Conservation (phyloP, 495 filamentous ascomycete genomes). For the Talaromyces stipitatus region DNA sequence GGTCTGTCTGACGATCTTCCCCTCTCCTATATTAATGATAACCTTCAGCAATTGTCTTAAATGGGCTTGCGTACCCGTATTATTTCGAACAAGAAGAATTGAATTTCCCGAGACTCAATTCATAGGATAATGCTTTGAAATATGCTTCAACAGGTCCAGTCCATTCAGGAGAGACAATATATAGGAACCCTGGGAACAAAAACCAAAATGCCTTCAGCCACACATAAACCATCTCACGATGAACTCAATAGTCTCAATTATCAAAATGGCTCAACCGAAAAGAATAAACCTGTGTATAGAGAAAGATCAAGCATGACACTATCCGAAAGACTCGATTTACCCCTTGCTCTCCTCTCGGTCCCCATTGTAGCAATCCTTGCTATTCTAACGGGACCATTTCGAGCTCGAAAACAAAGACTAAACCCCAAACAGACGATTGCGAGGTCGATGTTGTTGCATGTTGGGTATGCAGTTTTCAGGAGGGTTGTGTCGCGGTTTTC, state of each 20-base stretch:
- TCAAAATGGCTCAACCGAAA: neutral
- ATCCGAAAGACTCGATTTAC: neutral
- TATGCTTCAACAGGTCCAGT: neutral
- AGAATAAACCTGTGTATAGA: neutral
- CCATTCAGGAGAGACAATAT: no score
- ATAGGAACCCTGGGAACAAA: neutral
- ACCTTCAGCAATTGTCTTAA: neutral
- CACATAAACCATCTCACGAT: neutral
- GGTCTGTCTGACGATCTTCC: neutral
- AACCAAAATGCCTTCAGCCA: neutral
- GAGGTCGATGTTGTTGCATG: conserved; percentile 13
- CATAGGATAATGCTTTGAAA: neutral
- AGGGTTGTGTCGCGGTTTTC: conserved; percentile 15
- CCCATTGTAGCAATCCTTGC: neutral
- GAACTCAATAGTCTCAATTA: neutral
- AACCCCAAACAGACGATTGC: conserved; percentile 1
- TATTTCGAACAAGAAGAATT: neutral
- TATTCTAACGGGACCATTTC: conserved; percentile 1
- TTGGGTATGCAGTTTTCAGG: conserved; percentile 22
- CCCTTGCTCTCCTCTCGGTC: neutral
- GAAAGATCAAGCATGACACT: neutral
- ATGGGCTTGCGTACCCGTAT: neutral
- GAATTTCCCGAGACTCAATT: neutral
- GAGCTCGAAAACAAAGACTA: conserved; percentile 1
- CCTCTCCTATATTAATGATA: neutral